These are phyloP conservation scores for Penicillium sp. DNA, from an alignment of 2,329 filamentous ascomycete species.

Conservation along the genomic window DNA sequence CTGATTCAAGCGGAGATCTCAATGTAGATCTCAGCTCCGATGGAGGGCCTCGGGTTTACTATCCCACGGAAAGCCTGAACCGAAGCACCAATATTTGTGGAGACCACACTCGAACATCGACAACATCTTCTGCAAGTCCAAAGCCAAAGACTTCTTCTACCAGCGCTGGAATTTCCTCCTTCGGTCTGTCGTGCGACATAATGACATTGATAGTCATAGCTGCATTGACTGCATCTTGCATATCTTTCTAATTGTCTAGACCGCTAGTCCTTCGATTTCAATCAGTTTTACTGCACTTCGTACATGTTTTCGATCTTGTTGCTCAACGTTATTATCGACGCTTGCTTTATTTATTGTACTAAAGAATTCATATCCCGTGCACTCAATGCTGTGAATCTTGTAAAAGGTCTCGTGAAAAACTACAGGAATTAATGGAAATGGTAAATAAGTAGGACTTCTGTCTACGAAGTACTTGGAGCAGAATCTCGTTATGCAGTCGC, in stretches of 20 bases:
- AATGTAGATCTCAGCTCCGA: conserved; percentile 18
- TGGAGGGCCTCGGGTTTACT: conserved; percentile 19
- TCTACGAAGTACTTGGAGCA: neutral
- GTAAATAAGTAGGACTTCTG: neutral
- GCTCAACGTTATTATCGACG: neutral
- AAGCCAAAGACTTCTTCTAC: conserved; percentile 2
- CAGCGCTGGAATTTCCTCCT: neutral
- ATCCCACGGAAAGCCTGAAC: conserved; percentile 18
- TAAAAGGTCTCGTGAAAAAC: neutral
- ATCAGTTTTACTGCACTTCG: neutral
- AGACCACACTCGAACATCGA: conserved; percentile 5
- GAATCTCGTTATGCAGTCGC: neutral
- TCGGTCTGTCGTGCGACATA: neutral
- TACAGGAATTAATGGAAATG: neutral
- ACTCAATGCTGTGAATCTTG: neutral
- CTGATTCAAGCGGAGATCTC: conserved; percentile 14
- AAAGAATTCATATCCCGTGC: neutral
- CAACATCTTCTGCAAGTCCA: conserved; percentile 7
- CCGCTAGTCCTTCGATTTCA: neutral
- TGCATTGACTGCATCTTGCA: neutral
- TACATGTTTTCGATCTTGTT: neutral
- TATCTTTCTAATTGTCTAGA: neutral
- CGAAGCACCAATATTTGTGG: conserved; percentile 12
- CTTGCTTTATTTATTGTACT: neutral
- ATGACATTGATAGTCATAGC: neutral